Evolutionary conservation across 2,329 filamentous ascomycete species (phyloP).

Genomic region (Ceratocystis colombiana): DNA sequence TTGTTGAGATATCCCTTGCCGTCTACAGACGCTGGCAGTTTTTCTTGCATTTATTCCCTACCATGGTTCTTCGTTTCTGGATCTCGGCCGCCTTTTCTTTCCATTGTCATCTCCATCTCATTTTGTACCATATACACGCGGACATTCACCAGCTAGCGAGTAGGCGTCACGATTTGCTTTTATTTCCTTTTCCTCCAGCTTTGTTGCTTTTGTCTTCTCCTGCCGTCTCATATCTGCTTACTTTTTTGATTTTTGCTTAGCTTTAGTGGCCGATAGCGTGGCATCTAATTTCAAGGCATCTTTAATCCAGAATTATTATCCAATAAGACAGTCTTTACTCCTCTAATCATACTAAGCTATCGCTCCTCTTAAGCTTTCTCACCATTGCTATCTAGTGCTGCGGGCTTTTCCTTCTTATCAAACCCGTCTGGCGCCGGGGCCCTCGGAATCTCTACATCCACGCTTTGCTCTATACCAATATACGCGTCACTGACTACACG

Average conservation of each 20-base stretch:
- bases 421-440: conserved; percentile 32
- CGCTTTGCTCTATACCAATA: conserved; percentile 55
- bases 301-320: no score
- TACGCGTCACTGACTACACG: conserved; percentile 80
- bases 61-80: not conserved
- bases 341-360: no score
- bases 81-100: conserved; percentile 5
- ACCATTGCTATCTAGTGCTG: not conserved
- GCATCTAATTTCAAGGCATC: no score
- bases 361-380: not conserved
- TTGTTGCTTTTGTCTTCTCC: no score
- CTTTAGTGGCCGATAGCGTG: no score
- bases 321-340: not conserved
- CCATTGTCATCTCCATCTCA: conserved; percentile 14
- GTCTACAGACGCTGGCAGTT: not conserved
- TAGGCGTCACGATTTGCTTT: no score
- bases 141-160: not conserved
- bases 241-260: no score
- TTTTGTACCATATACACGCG: not conserved
- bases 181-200: not conserved
- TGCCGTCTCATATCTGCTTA: no score
- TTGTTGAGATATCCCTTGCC: conserved; percentile 5
- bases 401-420: conserved; percentile 23
- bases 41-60: not conserved
- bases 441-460: conserved; percentile 44